These are phyloP conservation scores for Alliaria petiolata DNA, from an alignment of 345 rosid species.

Conservation along the genomic window DNA sequence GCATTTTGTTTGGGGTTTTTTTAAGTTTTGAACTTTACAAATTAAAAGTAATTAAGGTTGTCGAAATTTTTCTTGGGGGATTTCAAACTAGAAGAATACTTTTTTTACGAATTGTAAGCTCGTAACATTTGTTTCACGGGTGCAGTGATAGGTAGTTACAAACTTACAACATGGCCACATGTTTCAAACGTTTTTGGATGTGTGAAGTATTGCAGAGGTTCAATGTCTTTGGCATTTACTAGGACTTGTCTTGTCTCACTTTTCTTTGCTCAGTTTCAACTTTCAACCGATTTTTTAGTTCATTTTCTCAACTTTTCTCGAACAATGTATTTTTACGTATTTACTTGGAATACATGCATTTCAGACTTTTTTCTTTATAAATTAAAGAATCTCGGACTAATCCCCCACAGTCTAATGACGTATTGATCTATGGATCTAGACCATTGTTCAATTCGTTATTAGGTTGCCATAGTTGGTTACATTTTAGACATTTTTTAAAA, in stretches of 20 bases:
- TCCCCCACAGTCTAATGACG: too few species aligned
- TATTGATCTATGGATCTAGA: too few species aligned
- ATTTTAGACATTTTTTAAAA: too few species aligned
- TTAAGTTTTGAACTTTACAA: constrained; percentile 13
- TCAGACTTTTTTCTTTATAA: neutral
- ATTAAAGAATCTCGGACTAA: neutral
- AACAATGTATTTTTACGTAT: neutral
- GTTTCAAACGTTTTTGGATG: neutral
- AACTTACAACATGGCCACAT: constrained; percentile 7
- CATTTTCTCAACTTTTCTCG: neutral
- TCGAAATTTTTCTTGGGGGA: neutral
- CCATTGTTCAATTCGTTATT: too few species aligned
- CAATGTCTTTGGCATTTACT: constrained; percentile 14
- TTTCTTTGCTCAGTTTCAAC: constrained; percentile 3
- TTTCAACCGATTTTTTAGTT: constrained; percentile 10
- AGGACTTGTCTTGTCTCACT: constrained; percentile 14
- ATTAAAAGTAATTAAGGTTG: neutral
- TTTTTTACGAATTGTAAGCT: neutral
- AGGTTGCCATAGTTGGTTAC: too few species aligned
- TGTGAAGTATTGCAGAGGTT: constrained; percentile 6
- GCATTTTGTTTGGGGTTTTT: constrained; percentile 1
- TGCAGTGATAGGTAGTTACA: neutral
- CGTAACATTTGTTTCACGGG: neutral
- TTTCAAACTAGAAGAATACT: constrained; percentile 6
- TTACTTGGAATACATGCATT: neutral